Evolutionary conservation across 768 basidiomycete species (phyloP).

Genomic region (Boletus rubropictus): DNA sequence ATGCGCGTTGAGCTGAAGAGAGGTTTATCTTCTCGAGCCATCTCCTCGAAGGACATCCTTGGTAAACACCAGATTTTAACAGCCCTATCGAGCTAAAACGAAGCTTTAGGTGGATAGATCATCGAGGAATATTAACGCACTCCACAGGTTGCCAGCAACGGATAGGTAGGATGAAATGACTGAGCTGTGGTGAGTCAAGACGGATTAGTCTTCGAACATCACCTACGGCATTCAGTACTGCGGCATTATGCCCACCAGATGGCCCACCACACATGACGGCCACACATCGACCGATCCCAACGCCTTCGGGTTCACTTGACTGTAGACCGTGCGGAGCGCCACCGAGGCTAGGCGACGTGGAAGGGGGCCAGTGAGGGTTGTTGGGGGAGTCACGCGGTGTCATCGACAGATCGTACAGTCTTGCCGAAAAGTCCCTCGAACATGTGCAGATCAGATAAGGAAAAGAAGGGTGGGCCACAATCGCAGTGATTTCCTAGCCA

Average conservation of each 20-base stretch:
- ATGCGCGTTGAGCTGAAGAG: conserved; percentile 63
- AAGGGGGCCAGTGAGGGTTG: conserved; percentile 59
- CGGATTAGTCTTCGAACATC: background rate
- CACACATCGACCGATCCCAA: conserved; percentile 54
- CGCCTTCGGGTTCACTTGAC: conserved; percentile 53
- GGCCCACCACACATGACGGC: conserved; percentile 62
- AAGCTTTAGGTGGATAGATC: background rate
- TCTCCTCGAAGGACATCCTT: conserved; percentile 29
- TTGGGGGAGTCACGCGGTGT: conserved; percentile 30
- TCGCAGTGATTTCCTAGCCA: conserved; percentile 55
- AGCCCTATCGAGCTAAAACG: conserved; percentile 56
- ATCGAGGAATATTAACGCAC: conserved; percentile 36
- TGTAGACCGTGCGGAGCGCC: conserved; percentile 69
- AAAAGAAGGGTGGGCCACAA: conserved; percentile 55
- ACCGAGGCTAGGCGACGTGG: conserved; percentile 43
- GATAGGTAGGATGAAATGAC: conserved; percentile 63
- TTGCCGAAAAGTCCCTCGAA: conserved; percentile 62
- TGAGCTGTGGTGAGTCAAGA: conserved; percentile 22
- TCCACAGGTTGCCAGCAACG: conserved; percentile 72
- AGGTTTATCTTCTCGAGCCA: conserved; percentile 67
- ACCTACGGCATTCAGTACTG: conserved; percentile 60
- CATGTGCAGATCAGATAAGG: conserved; percentile 65
- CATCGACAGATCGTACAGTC: conserved; percentile 59
- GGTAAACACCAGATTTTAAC: conserved; percentile 73
- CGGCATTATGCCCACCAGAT: conserved; percentile 68